Evolutionary conservation across 2,329 filamentous ascomycete genomes (phyloP).

Genomic region (Phoma sp.): DNA sequence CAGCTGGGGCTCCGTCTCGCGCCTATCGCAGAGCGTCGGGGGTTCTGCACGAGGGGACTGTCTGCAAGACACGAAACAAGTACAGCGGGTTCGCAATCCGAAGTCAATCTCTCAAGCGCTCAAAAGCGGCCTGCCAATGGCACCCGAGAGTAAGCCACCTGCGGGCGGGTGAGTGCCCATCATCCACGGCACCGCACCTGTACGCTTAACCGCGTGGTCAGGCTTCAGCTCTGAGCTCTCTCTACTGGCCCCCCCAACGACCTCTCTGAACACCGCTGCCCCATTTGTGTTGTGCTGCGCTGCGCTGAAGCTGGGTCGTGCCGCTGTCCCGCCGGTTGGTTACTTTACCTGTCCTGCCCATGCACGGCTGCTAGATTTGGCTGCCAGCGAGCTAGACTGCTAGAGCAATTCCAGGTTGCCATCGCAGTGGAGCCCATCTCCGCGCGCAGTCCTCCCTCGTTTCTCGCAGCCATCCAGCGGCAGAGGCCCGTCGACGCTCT

Average conservation of each 20-base stretch:
- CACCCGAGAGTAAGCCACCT: slow-evolving; percentile 4
- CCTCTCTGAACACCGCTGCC: not conserved
- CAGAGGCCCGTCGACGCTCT: too few species aligned
- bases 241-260: slow-evolving; percentile 2
- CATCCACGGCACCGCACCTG: not conserved
- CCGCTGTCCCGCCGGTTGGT: slow-evolving; percentile 10
- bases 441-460: not conserved
- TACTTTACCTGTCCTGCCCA: not conserved
- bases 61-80: slow-evolving; percentile 1
- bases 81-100: slow-evolving; percentile 5
- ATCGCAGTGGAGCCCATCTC: slow-evolving; percentile 4
- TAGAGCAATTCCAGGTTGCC: too few species aligned
- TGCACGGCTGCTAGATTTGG: slow-evolving; percentile 5
- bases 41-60: not conserved
- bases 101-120: slow-evolving; percentile 4
- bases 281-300: not conserved
- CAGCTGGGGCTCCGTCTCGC: slow-evolving; percentile 1
- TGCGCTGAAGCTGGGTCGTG: slow-evolving; percentile 3
- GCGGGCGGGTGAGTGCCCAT: not conserved
- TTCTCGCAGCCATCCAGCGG: not conserved
- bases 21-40: slow-evolving; percentile 1
- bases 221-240: not conserved
- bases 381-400: not conserved
- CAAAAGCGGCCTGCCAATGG: slow-evolving; percentile 3
- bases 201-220: too few species aligned